A percentile compares a stretch with the other conserved stretches of the same genome.
phyloP scores from a whole-genome alignment of 1,284 basidiomycete species.

The Volvariella surrecta region DNA sequence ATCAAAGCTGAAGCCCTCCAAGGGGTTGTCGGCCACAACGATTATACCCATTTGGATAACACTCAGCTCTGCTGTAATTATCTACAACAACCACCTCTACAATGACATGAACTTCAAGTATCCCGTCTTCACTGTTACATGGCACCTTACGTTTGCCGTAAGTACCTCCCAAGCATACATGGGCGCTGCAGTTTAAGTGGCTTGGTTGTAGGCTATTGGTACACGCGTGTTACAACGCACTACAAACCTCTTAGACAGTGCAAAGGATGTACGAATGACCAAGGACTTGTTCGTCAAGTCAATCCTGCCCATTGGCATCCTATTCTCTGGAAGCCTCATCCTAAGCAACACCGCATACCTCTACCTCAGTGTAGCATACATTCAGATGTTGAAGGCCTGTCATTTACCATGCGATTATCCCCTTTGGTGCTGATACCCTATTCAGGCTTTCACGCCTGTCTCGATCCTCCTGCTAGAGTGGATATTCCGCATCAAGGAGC shows the following conservation, averaged over 20 bases:
- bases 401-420: background rate
- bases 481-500: constrained; percentile 83
- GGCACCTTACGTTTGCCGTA: constrained; percentile 72
- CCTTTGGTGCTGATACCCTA: constrained; percentile 4
- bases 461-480: constrained; percentile 95
- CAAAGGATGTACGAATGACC: constrained; percentile 82
- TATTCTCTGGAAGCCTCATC: constrained; percentile 90
- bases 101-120: constrained; percentile 76
- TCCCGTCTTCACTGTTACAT: constrained; percentile 86
- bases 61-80: constrained; percentile 86
- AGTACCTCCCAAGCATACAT: background rate
- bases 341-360: constrained; percentile 94
- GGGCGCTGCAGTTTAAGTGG: constrained; percentile 3
- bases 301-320: constrained; percentile 88
- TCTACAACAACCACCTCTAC: constrained; percentile 96
- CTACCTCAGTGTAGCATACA: constrained; percentile 86
- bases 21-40: constrained; percentile 41
- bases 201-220: constrained; percentile 60
- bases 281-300: constrained; percentile 78
- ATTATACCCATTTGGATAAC: constrained; percentile 89
- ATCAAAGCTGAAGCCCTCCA: constrained; percentile 27
- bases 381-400: constrained; percentile 93
- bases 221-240: constrained; percentile 87
- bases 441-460: constrained; percentile 90
- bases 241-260: constrained; percentile 83